These are phyloP conservation scores for Ophiostoma tasmaniense DNA, from an alignment of 2,329 filamentous ascomycete species.

Conservation along the genomic window DNA sequence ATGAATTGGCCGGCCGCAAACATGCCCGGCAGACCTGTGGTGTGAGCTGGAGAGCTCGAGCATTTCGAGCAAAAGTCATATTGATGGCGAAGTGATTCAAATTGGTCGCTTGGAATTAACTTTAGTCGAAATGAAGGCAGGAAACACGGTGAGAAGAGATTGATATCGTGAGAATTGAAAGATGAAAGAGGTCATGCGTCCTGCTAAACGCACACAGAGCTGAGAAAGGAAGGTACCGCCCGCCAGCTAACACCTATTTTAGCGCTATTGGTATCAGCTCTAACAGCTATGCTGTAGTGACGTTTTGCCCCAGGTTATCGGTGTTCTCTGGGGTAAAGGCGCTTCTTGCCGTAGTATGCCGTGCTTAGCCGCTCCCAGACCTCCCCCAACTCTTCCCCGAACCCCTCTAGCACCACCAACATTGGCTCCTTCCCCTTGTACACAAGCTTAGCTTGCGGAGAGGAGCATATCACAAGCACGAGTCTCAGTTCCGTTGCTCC, in stretches of 20 bases:
- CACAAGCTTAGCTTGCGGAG: not conserved
- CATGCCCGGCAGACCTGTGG: slow-evolving; percentile 10
- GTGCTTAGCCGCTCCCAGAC: slow-evolving; percentile 31
- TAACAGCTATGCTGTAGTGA: slow-evolving; percentile 1
- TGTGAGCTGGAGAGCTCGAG: slow-evolving; percentile 5
- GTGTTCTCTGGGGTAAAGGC: slow-evolving; percentile 8
- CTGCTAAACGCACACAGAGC: not conserved
- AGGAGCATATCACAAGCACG: not conserved
- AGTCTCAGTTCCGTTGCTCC: not conserved
- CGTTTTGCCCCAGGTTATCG: slow-evolving; percentile 8
- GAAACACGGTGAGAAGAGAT: too few relatives aligned
- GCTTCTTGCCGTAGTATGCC: slow-evolving; percentile 35
- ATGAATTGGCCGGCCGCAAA: slow-evolving; percentile 36
- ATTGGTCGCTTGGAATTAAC: too few relatives aligned
- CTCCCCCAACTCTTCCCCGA: not conserved
- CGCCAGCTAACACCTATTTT: not conserved
- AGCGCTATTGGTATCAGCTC: not conserved
- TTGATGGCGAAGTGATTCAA: too few relatives aligned
- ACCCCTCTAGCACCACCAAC: not conserved
- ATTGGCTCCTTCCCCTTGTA: slow-evolving; percentile 9
- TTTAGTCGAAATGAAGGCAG: too few relatives aligned
- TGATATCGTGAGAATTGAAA: not conserved
- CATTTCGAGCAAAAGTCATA: slow-evolving; percentile 12
- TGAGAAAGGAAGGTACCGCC: slow-evolving; percentile 3
- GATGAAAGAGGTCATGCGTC: not conserved